Evolutionary conservation across 2,329 filamentous ascomycete species (phyloP).

Genomic region (Rutstroemia sp.): DNA sequence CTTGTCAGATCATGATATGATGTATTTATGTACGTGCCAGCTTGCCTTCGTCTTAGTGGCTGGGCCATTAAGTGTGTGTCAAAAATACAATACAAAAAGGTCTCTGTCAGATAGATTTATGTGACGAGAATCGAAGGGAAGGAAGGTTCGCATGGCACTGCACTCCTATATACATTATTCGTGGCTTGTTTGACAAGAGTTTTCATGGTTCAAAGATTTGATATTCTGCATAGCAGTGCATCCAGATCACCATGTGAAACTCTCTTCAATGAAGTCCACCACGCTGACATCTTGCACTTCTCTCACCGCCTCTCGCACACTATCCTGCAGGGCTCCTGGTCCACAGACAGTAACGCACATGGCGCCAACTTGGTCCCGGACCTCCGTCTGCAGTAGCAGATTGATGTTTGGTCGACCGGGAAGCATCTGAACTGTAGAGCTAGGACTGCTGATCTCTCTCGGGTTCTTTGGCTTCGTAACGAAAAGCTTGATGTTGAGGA

Average conservation of each 20-base stretch:
- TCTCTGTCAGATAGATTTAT: neutral
- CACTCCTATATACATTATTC: no score
- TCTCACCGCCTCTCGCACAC: constrained; percentile 63
- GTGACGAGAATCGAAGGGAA: neutral
- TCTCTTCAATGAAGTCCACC: constrained; percentile 71
- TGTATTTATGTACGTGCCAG: neutral
- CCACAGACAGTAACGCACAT: constrained; percentile 83
- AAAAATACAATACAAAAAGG: neutral
- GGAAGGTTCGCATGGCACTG: no score
- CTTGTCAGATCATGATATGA: no score
- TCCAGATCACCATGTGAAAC: constrained; percentile 46
- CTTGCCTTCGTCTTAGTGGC: neutral
- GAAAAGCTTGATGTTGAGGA: constrained; percentile 82
- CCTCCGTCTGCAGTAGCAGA: constrained; percentile 73
- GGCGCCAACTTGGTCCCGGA: constrained; percentile 73
- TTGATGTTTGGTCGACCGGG: constrained; percentile 80
- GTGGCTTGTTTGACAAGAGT: no score
- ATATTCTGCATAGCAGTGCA: neutral
- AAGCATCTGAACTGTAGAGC: constrained; percentile 81
- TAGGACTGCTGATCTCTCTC: constrained; percentile 66
- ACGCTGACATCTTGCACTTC: constrained; percentile 52
- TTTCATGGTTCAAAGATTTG: no score
- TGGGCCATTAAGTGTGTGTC: neutral
- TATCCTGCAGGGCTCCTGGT: constrained; percentile 66
- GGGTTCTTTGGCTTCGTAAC: constrained; percentile 80